A percentile compares a stretch with the other conserved stretches of the same genome.
phyloP scores from a whole-genome alignment of 176 grass and related monocot genomes.

The Ensete glaucum region DNA sequence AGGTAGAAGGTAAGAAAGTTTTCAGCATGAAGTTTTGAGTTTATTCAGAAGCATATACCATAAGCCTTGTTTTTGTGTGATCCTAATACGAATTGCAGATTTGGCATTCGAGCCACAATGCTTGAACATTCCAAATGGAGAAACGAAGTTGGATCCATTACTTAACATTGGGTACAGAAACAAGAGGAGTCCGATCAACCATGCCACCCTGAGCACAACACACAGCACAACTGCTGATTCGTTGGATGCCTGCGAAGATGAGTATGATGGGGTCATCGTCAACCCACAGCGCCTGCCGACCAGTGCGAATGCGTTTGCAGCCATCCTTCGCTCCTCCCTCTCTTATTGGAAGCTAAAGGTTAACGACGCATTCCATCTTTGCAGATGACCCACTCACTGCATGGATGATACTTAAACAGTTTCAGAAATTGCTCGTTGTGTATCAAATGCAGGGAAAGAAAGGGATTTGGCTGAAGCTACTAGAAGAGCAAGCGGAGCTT shows the following conservation, averaged over 20 bases:
- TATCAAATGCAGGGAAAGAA: constrained; percentile 39
- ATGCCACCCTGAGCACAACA: constrained; percentile 21
- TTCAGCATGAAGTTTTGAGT: background rate
- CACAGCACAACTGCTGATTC: constrained; percentile 28
- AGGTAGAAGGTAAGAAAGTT: constrained; percentile 7
- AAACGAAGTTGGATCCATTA: background rate
- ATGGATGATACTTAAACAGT: background rate
- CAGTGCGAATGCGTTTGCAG: constrained; percentile 42
- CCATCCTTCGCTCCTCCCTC: constrained; percentile 40
- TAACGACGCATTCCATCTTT: background rate
- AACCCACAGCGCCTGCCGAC: constrained; percentile 36
- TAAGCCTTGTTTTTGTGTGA: background rate
- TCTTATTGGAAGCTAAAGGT: constrained; percentile 49
- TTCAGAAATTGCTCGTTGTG: background rate
- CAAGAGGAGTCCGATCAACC: constrained; percentile 23
- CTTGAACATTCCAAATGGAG: constrained; percentile 22
- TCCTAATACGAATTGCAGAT: constrained; percentile 23
- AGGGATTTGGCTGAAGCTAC: constrained; percentile 57
- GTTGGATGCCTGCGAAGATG: constrained; percentile 54
- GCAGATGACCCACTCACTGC: background rate
- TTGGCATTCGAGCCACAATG: constrained; percentile 21
- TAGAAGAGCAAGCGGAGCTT: constrained; percentile 45
- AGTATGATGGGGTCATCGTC: constrained; percentile 52
- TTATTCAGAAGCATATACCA: too few species aligned
- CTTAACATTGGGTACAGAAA: constrained; percentile 6